Base-by-base conservation (phyloP, 1,139 yeast species). In the Protomyces lactucae-debilis region DNA sequence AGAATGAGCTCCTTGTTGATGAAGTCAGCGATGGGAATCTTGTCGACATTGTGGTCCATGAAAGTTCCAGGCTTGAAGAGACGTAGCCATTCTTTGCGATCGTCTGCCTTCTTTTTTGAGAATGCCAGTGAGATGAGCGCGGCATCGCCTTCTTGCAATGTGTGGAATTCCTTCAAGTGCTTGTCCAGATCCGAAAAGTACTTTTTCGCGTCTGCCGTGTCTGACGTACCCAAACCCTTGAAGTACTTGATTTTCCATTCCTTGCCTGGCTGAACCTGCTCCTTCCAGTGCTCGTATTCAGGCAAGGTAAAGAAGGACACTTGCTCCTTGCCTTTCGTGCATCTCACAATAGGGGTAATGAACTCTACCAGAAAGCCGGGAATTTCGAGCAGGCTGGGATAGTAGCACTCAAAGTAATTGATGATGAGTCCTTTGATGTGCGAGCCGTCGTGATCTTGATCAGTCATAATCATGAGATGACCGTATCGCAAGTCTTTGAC, bases 381-480 rank as follows among this genome's bases (percentile, higher is more conserved):
- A 61, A 93, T 83, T 67, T 87, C 88, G 53, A 95, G 79, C 69
- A 95, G 79, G 0, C 98, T 99, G 0, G 99, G 99, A 78, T 95
- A 95, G 55, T 96, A 88, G 3, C 95, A 83, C 75, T 93, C 98
- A 67, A 95, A 78, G 73, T 93, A 95, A 74, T 95, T 95, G 72
- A 95, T 95, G 68, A 95, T 84, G 71, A 95, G 82, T 69, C 99
- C 99, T 75, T 95, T 95, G 73, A 95, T 95, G 79, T 95, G 99
- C 23, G 96, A 88, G 67, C 99, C 99, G 81, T 95, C 99, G 72
- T 92, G 97, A 88, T 95, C 99, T 77, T 95, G 99, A 88, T 95
- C 99, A 3, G 99, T 91, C 99, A 95, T 95, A 73, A 95, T 91
- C 98, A 95, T 93, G 60, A 95, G 83, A 75, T 91, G 97, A 35